Conservation (phyloP, 345 rosid species). For the Eucalyptus viminalis region DNA sequence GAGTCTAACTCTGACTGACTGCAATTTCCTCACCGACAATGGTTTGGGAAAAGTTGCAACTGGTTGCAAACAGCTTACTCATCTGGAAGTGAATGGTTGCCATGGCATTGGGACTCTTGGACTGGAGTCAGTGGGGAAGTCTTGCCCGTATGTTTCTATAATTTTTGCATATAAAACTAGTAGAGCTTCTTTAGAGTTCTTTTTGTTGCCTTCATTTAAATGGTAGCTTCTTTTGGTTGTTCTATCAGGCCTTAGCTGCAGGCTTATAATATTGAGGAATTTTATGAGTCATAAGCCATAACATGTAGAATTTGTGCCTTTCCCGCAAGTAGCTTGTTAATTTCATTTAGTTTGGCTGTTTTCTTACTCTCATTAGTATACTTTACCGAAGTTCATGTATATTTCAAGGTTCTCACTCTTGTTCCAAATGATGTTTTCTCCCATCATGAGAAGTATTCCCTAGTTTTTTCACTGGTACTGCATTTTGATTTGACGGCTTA, state of each 20-base stretch:
- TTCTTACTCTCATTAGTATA: background rate
- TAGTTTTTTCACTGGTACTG: background rate
- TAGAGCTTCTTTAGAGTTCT: background rate
- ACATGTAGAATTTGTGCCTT: background rate
- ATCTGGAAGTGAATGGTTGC: conserved; percentile 90
- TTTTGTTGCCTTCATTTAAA: background rate
- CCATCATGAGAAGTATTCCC: background rate
- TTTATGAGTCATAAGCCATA: background rate
- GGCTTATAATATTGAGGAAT: background rate
- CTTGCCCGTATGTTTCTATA: conserved; percentile 48
- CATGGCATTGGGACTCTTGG: conserved; percentile 80
- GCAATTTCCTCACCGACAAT: conserved; percentile 63
- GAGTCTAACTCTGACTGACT: conserved; percentile 65
- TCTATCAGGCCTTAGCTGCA: background rate
- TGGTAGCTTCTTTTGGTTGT: background rate
- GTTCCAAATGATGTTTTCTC: background rate
- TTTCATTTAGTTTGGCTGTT: background rate
- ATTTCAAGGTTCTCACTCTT: background rate
- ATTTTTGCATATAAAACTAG: background rate
- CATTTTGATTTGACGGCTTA: background rate
- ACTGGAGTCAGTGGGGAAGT: conserved; percentile 69
- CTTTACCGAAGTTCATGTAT: background rate
- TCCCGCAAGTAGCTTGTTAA: background rate
- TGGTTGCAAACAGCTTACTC: conserved; percentile 68
- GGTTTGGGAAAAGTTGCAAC: conserved; percentile 74